Evolutionary conservation across 257 asterid genomes (phyloP), one percentile per base, ranked within the genome.

Genomic region (Galeopsis tetrahit): DNA sequence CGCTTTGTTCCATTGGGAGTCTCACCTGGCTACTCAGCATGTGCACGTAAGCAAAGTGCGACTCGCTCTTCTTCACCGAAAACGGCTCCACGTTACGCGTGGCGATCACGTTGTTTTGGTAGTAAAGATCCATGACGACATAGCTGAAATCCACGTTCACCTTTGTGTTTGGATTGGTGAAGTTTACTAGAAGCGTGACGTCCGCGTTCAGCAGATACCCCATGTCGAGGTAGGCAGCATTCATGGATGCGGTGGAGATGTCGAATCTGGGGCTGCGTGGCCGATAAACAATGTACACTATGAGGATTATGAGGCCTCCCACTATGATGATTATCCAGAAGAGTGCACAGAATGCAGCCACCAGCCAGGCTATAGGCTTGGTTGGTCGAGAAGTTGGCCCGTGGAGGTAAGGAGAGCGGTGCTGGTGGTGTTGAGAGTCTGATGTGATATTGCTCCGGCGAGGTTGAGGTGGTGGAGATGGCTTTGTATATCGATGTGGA

Each of bases 151-250:
- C 98, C 51, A 91, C 87, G 6, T 77, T 80, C 68, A 89, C 90
- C 68, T 91, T 94, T 53, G 80, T 88, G 87, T 91, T 94, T 14
- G 98, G 97, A 14, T 94, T 94, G 63, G 88, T 87, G 89, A 94
- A 94, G 89, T 94, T 94, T 36, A 87, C 92, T 0, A 94, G 90
- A 32, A 94, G 9, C 9, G 91, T 88, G 66, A 91, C 42, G 68
- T 94, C 99, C 0, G 92, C 95, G 6, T 94, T 91, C 53, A 94
- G 94, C 28, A 93, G 84, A 10, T 85, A 82, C 0, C 97, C 97
- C 96, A 85, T 85, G 90, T 91, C 99, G 10, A 94, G 93, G 77
- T 94, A 94, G 55, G 97, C 99, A 4, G 93, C 95, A n/a, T 94
- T 94, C 67, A 94, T 79, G 58, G 92, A 82, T 66, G 80, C 89